Conservation (phyloP, 208 protist species). For the Spongospora subterranea region DNA sequence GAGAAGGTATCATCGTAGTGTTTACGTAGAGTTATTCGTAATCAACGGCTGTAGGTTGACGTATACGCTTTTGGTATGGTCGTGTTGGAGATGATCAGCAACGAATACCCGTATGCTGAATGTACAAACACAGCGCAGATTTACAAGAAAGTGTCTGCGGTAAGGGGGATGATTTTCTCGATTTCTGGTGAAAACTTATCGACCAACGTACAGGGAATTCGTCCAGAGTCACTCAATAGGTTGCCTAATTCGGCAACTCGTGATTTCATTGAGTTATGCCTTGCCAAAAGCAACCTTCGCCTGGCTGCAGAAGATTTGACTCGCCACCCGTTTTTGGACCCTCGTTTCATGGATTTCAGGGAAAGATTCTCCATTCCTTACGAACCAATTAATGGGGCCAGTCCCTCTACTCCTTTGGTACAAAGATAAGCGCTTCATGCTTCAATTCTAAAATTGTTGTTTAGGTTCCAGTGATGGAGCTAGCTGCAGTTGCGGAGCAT, state of each 20-base stretch:
- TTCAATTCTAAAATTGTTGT: background rate
- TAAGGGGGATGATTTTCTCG: background rate
- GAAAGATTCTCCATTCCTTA: conserved; percentile 1
- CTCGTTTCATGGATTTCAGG: conserved; percentile 3
- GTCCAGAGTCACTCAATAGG: conserved; percentile 12
- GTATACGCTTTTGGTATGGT: conserved; percentile 87
- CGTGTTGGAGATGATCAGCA: conserved; percentile 85
- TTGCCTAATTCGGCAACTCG: background rate
- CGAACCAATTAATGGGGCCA: background rate
- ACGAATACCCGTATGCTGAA: conserved; percentile 83
- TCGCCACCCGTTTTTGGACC: conserved; percentile 57
- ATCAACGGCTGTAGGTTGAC: conserved; percentile 72
- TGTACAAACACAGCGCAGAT: conserved; percentile 81
- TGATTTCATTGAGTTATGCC: conserved; percentile 62
- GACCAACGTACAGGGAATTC: conserved; percentile 8
- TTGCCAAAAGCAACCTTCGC: conserved; percentile 18
- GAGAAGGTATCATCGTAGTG: conserved; percentile 72
- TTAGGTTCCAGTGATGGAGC: conserved; percentile 41
- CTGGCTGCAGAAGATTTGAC: conserved; percentile 49
- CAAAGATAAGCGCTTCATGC: too few relatives aligned
- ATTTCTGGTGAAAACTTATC: background rate
- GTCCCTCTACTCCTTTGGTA: conserved; percentile 3
- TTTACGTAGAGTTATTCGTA: background rate
- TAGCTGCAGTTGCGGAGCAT: conserved; percentile 27
- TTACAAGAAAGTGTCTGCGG: conserved; percentile 67